Evolutionary conservation across 2,329 filamentous ascomycete species (phyloP).

Genomic region (Neonectria sp.): DNA sequence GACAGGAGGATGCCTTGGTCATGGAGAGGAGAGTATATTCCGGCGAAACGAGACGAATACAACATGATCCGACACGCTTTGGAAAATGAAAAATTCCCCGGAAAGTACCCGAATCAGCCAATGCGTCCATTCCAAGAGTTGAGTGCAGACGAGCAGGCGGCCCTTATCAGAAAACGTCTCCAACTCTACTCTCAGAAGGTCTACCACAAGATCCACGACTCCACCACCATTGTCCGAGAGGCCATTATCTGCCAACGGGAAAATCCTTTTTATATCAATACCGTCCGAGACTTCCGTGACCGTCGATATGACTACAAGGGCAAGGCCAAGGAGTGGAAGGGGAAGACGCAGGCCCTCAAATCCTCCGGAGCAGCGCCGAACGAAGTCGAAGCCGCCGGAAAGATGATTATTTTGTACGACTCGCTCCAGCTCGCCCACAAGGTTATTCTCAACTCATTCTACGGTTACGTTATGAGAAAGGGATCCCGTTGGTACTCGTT

Average conservation of each 20-base stretch:
- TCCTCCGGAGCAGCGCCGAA: slow-evolving; percentile 80
- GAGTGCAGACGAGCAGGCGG: slow-evolving; percentile 84
- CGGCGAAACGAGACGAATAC: slow-evolving; percentile 97
- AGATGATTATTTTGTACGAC: slow-evolving; percentile 98
- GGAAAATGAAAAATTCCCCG: slow-evolving; percentile 93
- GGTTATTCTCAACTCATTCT: slow-evolving; percentile 99
- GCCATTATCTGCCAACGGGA: slow-evolving; percentile 98
- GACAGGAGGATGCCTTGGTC: slow-evolving; percentile 96
- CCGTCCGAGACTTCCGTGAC: slow-evolving; percentile 95
- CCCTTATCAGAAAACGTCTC: slow-evolving; percentile 85
- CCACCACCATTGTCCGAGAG: slow-evolving; percentile 91
- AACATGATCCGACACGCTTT: slow-evolving; percentile 97
- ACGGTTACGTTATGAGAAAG: slow-evolving; percentile 99
- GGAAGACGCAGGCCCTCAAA: slow-evolving; percentile 91
- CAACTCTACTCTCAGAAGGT: slow-evolving; percentile 98
- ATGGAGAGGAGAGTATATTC: slow-evolving; percentile 97
- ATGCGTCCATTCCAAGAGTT: slow-evolving; percentile 85
- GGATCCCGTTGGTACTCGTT: slow-evolving; percentile 99
- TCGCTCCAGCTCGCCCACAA: slow-evolving; percentile 98
- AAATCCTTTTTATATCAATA: slow-evolving; percentile 98
- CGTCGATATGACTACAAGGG: slow-evolving; percentile 99
- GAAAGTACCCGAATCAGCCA: slow-evolving; percentile 79
- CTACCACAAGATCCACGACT: slow-evolving; percentile 98
- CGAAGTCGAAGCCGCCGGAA: slow-evolving; percentile 95
- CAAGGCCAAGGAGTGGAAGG: slow-evolving; percentile 98